phyloP scores from a whole-genome alignment of 2,329 filamentous ascomycete genomes.

The Arthroderma sp. region DNA sequence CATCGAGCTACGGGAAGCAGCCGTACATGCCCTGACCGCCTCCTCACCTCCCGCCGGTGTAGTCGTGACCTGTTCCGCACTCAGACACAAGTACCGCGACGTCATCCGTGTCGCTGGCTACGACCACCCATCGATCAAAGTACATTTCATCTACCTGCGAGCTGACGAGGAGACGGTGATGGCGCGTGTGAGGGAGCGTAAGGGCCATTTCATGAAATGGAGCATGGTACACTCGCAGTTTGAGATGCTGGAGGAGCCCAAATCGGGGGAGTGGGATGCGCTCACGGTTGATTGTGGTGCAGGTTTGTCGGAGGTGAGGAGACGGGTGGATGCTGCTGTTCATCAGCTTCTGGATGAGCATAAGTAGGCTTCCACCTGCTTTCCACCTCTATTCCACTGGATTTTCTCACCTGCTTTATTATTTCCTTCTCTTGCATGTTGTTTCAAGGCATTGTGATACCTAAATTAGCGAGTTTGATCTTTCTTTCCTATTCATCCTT shows the following conservation, averaged over 20 bases:
- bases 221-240: conserved; percentile 93
- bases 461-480: too few species aligned
- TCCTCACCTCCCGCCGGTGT: conserved; percentile 50
- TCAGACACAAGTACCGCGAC: conserved; percentile 95
- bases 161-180: conserved; percentile 64
- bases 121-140: conserved; percentile 55
- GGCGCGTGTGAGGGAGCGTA: conserved; percentile 57
- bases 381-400: too few species aligned
- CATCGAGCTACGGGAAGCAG: conserved; percentile 55
- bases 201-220: conserved; percentile 91
- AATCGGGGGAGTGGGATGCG: conserved; percentile 54
- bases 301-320: conserved; percentile 37
- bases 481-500: too few species aligned
- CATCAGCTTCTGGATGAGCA: conserved; percentile 9
- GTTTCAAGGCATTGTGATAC: too few species aligned
- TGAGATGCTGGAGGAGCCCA: conserved; percentile 71
- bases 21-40: conserved; percentile 38
- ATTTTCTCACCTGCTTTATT: too few species aligned
- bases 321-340: conserved; percentile 6
- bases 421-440: too few species aligned
- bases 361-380: background rate
- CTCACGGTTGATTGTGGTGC: conserved; percentile 55
- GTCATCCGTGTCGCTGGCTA: conserved; percentile 72
- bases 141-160: conserved; percentile 88
- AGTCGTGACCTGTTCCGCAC: conserved; percentile 88